Evolutionary conservation across 345 rosid species (phyloP).

Genomic region (Ricinus communis): DNA sequence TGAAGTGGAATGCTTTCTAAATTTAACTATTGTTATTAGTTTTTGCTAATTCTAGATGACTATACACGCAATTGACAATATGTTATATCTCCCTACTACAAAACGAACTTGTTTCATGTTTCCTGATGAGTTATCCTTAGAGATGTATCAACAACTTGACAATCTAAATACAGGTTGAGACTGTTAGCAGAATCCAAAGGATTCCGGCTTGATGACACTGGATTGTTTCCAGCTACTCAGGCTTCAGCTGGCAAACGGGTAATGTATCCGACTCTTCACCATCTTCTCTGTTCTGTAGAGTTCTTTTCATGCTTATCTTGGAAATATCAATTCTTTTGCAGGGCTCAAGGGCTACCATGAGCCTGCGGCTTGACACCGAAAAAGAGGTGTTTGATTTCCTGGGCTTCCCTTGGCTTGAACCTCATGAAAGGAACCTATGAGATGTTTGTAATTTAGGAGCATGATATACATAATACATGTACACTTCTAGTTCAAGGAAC

Average conservation of each 20-base stretch:
- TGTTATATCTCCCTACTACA: not conserved
- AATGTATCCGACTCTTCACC: slow-evolving; percentile 14
- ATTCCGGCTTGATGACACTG: slow-evolving; percentile 83
- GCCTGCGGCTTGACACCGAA: slow-evolving; percentile 61
- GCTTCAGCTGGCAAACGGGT: slow-evolving; percentile 79
- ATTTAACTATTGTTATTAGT: not conserved
- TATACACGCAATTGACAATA: not conserved
- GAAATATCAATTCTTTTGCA: slow-evolving; percentile 30
- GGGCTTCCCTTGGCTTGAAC: slow-evolving; percentile 83
- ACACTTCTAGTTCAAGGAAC: not conserved
- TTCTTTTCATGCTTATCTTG: not conserved
- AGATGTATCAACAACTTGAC: not conserved
- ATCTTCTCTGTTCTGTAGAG: not conserved
- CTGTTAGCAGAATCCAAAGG: slow-evolving; percentile 89
- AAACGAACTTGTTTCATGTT: not conserved
- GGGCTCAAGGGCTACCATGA: slow-evolving; percentile 64
- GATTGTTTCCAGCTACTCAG: slow-evolving; percentile 79
- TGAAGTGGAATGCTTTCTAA: not conserved
- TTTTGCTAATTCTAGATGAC: not conserved
- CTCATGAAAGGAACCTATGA: slow-evolving; percentile 76
- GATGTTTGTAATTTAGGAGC: not conserved
- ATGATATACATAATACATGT: not conserved
- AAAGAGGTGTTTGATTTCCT: slow-evolving; percentile 83
- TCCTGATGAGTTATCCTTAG: not conserved
- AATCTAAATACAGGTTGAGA: slow-evolving; percentile 63